These are phyloP conservation scores for Colletotrichum cereale DNA, from an alignment of 2,329 filamentous ascomycete genomes.

Conservation along the genomic window DNA sequence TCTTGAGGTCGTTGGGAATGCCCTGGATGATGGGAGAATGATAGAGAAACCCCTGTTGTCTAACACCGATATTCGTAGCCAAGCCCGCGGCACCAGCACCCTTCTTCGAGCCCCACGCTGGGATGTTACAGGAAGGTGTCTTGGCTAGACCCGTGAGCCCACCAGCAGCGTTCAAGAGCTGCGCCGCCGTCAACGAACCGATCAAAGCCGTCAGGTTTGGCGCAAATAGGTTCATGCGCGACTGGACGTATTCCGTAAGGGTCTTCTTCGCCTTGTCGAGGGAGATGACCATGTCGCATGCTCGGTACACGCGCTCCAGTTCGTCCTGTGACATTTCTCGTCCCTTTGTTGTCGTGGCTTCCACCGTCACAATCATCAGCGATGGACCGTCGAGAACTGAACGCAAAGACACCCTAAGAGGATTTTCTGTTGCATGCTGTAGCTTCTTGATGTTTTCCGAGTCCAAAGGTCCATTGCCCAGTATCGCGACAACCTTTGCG, in stretches of 20 bases:
- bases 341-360: slow-evolving; percentile 91
- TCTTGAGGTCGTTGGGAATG: slow-evolving; percentile 86
- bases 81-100: slow-evolving; percentile 80
- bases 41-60: slow-evolving; percentile 94
- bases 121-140: slow-evolving; percentile 92
- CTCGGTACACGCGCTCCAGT: slow-evolving; percentile 78
- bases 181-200: slow-evolving; percentile 91
- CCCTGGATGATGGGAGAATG: slow-evolving; percentile 89
- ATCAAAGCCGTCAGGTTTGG: slow-evolving; percentile 93
- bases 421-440: slow-evolving; percentile 82
- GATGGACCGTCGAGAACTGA: slow-evolving; percentile 89
- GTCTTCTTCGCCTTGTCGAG: slow-evolving; percentile 89
- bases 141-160: slow-evolving; percentile 90
- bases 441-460: slow-evolving; percentile 83
- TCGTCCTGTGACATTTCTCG: slow-evolving; percentile 81
- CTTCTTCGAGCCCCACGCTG: slow-evolving; percentile 91
- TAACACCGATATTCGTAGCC: slow-evolving; percentile 90
- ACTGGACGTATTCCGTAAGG: slow-evolving; percentile 94
- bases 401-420: slow-evolving; percentile 80
- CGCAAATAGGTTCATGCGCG: slow-evolving; percentile 95
- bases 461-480: slow-evolving; percentile 92
- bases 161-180: slow-evolving; percentile 94
- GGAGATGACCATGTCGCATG: slow-evolving; percentile 89
- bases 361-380: slow-evolving; percentile 95
- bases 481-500: slow-evolving; percentile 92